Evolutionary conservation across 2,329 filamentous ascomycete genomes (phyloP).

Genomic region (Arthroderma uncinatum): DNA sequence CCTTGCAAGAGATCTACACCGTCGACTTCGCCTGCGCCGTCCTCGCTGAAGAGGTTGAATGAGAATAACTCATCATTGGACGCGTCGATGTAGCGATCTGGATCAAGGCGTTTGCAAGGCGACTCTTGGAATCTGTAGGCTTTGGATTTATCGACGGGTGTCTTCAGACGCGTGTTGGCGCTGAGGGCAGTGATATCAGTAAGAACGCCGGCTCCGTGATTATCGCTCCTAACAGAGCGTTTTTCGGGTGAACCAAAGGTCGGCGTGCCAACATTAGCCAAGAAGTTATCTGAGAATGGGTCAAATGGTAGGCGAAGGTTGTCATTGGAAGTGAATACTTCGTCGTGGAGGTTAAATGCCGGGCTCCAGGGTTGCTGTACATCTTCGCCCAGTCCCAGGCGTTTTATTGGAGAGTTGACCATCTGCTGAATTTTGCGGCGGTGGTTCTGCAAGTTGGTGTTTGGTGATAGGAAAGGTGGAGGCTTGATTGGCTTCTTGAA

Average conservation of each 20-base stretch:
- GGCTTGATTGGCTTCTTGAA: slow-evolving; percentile 57
- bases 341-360: slow-evolving; percentile 42
- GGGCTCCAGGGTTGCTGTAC: slow-evolving; percentile 36
- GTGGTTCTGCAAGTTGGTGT: slow-evolving; percentile 82
- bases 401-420: slow-evolving; percentile 61
- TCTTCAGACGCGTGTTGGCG: slow-evolving; percentile 26
- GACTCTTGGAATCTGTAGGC: slow-evolving; percentile 29
- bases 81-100: slow-evolving; percentile 25
- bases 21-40: slow-evolving; percentile 33
- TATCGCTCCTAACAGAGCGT: slow-evolving; percentile 39
- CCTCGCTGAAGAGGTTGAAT: slow-evolving; percentile 37
- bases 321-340: slow-evolving; percentile 25
- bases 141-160: slow-evolving; percentile 25
- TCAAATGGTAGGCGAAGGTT: slow-evolving; percentile 43
- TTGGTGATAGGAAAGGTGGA: slow-evolving; percentile 74
- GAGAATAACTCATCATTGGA: slow-evolving; percentile 37
- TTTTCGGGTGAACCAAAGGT: slow-evolving; percentile 46
- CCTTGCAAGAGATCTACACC: slow-evolving; percentile 38
- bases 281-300: slow-evolving; percentile 41
- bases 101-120: slow-evolving; percentile 29
- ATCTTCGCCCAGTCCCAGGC: slow-evolving; percentile 31
- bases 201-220: slow-evolving; percentile 42
- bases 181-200: slow-evolving; percentile 33
- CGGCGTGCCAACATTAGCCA: slow-evolving; percentile 30
- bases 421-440: slow-evolving; percentile 70